A percentile compares a stretch with the other conserved stretches of the same genome.
Evolutionary conservation across 108 stramenopile species (phyloP).

Genomic region (Pseudonitzschia multiseries): DNA sequence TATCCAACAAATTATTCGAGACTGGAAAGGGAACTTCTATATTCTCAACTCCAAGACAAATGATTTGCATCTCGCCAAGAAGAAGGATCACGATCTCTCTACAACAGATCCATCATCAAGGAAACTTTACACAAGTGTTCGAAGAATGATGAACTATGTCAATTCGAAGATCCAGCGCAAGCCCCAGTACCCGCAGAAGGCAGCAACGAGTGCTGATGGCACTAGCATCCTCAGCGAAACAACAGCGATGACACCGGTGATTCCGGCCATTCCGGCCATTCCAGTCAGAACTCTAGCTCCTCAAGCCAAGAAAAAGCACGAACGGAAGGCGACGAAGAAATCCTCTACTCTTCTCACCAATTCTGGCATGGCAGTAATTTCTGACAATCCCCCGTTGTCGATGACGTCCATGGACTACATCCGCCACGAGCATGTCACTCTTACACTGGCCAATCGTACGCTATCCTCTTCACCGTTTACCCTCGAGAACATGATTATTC

Average conservation of each 20-base stretch:
- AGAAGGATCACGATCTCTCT: slow-evolving; percentile 7
- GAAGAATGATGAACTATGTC: slow-evolving; percentile 30
- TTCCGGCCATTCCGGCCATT: background rate
- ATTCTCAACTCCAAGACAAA: slow-evolving; percentile 19
- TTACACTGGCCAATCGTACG: background rate
- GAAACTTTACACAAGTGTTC: slow-evolving; percentile 28
- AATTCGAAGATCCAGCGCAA: slow-evolving; percentile 12
- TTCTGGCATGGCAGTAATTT: background rate
- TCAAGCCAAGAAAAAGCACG: slow-evolving; percentile 1
- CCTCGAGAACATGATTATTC: background rate
- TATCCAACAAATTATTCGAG: slow-evolving; percentile 19
- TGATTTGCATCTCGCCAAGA: slow-evolving; percentile 12
- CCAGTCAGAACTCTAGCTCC: background rate
- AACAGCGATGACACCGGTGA: background rate
- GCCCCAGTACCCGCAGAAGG: background rate
- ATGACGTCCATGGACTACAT: slow-evolving; percentile 4
- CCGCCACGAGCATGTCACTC: background rate
- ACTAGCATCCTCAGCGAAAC: background rate
- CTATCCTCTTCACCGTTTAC: background rate
- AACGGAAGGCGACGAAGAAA: background rate
- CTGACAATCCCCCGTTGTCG: background rate
- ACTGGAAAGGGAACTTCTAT: slow-evolving; percentile 25
- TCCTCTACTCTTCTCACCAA: background rate
- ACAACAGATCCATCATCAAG: slow-evolving; percentile 17
- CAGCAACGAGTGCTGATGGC: background rate